These are phyloP conservation scores for Pontederia crassipes DNA, from an alignment of 176 grass and related monocot species.

Conservation along the genomic window DNA sequence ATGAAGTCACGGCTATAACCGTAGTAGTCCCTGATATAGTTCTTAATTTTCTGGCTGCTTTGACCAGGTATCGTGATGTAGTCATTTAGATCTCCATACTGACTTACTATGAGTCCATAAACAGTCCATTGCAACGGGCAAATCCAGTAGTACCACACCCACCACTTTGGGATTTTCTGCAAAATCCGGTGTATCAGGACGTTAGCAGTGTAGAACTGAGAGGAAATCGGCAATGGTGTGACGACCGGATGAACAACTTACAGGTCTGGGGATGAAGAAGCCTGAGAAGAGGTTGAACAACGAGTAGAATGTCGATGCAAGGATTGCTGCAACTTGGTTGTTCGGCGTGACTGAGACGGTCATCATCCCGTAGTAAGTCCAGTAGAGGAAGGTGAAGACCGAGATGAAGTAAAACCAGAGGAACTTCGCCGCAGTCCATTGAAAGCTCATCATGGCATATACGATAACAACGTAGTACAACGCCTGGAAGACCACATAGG, in stretches of 20 bases:
- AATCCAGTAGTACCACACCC: slow-evolving; percentile 78
- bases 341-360: slow-evolving; percentile 44
- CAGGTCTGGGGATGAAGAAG: slow-evolving; percentile 50
- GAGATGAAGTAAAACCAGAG: slow-evolving; percentile 69
- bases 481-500: slow-evolving; percentile 53
- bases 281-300: slow-evolving; percentile 72
- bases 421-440: slow-evolving; percentile 61
- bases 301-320: slow-evolving; percentile 41
- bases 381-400: slow-evolving; percentile 58
- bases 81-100: slow-evolving; percentile 59
- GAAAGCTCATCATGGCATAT: slow-evolving; percentile 52
- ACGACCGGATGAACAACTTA: slow-evolving; percentile 15
- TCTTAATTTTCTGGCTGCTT: slow-evolving; percentile 20
- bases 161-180: slow-evolving; percentile 78
- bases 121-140: slow-evolving; percentile 64
- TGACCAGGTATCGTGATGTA: slow-evolving; percentile 35
- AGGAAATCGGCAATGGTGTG: too few relatives aligned
- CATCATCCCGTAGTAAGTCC: slow-evolving; percentile 84
- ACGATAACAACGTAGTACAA: slow-evolving; percentile 36
- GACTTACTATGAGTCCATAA: slow-evolving; percentile 64
- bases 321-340: slow-evolving; percentile 47
- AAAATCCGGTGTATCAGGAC: neutral
- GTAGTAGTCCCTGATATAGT: slow-evolving; percentile 46
- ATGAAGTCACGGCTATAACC: slow-evolving; percentile 56
- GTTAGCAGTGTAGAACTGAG: neutral